Evolutionary conservation across 345 rosid species (phyloP), one percentile per base, ranked within the genome.

Genomic region (Turritis glabra): DNA sequence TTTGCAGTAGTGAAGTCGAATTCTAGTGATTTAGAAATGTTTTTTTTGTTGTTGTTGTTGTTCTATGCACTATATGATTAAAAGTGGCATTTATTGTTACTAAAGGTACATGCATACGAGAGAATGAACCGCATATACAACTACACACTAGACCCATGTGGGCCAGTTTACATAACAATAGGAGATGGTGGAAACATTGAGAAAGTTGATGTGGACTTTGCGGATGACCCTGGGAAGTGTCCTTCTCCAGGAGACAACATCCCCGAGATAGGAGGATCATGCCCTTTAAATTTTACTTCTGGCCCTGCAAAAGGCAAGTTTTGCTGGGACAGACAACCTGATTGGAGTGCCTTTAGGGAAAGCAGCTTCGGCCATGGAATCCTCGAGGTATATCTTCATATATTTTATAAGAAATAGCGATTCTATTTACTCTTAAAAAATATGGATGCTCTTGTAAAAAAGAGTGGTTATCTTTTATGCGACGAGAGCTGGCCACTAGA

Each of bases 161-260:
- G 89, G 13, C 92, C 93, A 15, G 82, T 89, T 58, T 86, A 91
- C 82, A 81, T 91, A 75, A 87, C 86, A 22, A 86, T 91, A 8
- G 98, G 97, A 70, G 98, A 93, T 76, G 91, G 91, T 37, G 98
- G 97, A 41, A 91, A 93, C 67, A 89, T 89, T 11, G 98, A 93
- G 80, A 71, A 90, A 72, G 82, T 90, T 30, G 89, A 85, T 22
- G 89, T 93, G 0, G 85, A 86, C 52, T 82, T 80, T 75, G 96
- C 97, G 21, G 97, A 90, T 70, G 89, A 90, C 40, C 86, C 85
- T 53, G 92, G 86, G 55, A 87, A 88, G 55, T 89, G 97, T 71
- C 98, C 98, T 54, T 82, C 90, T 2, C 77, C 90, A 5, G 75
- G 71, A 32, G 89, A 85, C 64, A 89, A 89, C 75, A 21, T 52